Evolutionary conservation across 495 filamentous ascomycete species (phyloP), one percentile per base, ranked within the genome.

Genomic region (Podospora pseudoanserina): DNA sequence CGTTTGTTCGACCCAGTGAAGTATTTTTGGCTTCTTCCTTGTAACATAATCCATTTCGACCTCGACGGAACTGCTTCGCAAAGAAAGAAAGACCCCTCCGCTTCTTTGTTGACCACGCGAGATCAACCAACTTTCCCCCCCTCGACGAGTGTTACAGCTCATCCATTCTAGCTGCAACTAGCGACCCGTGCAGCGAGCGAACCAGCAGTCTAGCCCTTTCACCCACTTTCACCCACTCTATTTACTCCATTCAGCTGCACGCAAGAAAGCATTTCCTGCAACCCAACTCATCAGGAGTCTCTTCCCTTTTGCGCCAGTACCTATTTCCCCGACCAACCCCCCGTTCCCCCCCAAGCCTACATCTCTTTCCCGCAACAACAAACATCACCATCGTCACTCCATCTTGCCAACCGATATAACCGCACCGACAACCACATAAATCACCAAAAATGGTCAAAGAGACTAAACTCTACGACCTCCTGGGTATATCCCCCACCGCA

Each of bases 381-480:
- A 49, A 49, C 39, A 49, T 3, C 39, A 49, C 2, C 39, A 49
- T 49, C 39, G 13, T 32, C 30, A 32, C 30, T 49, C 39, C 39
- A 49, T 16, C 39, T 49, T 49, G 39, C 39, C 39, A 49, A 49
- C 39, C 15, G 39, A 49, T 13, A 49, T 49, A 49, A 49, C 39
- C 9, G 39, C 39, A 49, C 15, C 39, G 39, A 60, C 39, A 20
- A 34, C 30, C 39, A 55, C 53, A 62, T 23, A 20, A 20, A 20
- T 27, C 66, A 63, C 34, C 63, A 71, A 89, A 67, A 34, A 96
- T 96, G 92, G 91, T 93, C 61, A 90, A 90, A 67, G 92, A 96
- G 80, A 92, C 89, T 18, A 94, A 92, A 75, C 85, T 96, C 60
- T 96, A 96, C 79, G 90, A 96, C 78, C 79, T 84, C 54, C 81